phyloP scores from a whole-genome alignment of 148 eudicot genomes.

The Rhododendron vialii region DNA sequence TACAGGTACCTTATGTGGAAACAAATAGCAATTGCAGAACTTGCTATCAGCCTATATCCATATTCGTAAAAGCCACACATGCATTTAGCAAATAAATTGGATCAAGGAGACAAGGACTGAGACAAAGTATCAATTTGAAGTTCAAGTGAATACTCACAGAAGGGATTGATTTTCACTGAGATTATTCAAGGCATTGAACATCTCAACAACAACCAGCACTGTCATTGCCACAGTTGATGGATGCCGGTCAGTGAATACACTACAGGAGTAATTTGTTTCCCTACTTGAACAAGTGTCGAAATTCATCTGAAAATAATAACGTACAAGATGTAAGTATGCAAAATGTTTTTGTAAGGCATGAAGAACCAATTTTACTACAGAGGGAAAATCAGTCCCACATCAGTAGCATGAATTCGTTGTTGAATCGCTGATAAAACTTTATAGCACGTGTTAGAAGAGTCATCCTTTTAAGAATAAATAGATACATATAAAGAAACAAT shows the following conservation, averaged over 20 bases:
- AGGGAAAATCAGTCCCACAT: background rate
- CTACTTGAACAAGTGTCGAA: constrained; percentile 88
- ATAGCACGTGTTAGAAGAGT: background rate
- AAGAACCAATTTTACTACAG: background rate
- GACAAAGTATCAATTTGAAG: background rate
- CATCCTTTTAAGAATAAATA: background rate
- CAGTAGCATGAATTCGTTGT: background rate
- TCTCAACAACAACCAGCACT: constrained; percentile 98
- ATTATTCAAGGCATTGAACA: constrained; percentile 97
- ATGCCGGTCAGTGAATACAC: constrained; percentile 81
- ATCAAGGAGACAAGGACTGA: background rate
- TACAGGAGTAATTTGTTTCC: constrained; percentile 77
- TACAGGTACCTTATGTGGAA: background rate
- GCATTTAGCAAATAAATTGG: background rate
- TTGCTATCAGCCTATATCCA: background rate
- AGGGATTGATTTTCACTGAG: constrained; percentile 99
- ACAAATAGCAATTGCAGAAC: background rate
- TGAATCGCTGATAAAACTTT: too few relatives aligned
- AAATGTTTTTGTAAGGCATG: background rate
- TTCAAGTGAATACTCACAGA: constrained; percentile 51
- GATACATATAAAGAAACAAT: background rate
- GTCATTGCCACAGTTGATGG: constrained; percentile 99
- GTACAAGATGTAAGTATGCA: constrained; percentile 5
- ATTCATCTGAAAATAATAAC: constrained; percentile 62
- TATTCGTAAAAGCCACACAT: background rate